A percentile compares a stretch with the other conserved stretches of the same genome.
Conservation (phyloP, 192 early-diverging fungal species). For the Spizellomyces sp. region DNA sequence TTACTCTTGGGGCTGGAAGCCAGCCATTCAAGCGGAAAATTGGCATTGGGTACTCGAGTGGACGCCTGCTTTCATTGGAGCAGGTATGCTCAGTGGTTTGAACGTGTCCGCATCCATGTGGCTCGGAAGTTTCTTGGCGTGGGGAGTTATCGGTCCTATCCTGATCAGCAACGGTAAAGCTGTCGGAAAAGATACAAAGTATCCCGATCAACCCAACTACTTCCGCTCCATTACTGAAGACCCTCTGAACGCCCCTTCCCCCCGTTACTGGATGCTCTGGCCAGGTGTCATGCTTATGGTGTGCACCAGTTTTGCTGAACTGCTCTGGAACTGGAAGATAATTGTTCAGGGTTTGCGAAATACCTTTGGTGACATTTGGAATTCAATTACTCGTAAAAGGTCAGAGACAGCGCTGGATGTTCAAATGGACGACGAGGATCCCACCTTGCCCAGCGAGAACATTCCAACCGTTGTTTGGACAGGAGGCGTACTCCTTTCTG, state of each 20-base stretch:
- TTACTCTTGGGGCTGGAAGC: background rate
- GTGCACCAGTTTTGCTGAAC: conserved; percentile 61
- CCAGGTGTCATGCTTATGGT: conserved; percentile 72
- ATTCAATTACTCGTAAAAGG: background rate
- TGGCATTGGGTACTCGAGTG: conserved; percentile 36
- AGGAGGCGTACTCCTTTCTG: conserved; percentile 65
- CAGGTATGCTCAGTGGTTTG: conserved; percentile 62
- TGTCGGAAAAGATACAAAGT: background rate
- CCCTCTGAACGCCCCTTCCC: conserved; percentile 29
- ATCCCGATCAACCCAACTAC: background rate
- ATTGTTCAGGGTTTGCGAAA: conserved; percentile 47
- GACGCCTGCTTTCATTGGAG: conserved; percentile 63
- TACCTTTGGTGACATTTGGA: conserved; percentile 12
- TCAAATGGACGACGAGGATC: conserved; percentile 37
- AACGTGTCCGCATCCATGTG: conserved; percentile 57
- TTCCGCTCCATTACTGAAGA: conserved; percentile 43
- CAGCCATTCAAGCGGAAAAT: background rate
- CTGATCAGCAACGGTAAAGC: conserved; percentile 34
- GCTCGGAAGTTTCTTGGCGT: conserved; percentile 55
- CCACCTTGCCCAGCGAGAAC: conserved; percentile 48
- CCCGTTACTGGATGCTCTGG: conserved; percentile 71
- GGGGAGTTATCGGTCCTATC: conserved; percentile 62
- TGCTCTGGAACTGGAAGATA: conserved; percentile 47
- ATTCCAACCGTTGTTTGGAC: conserved; percentile 65
- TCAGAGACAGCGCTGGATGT: background rate